Base-by-base conservation (phyloP, 805 yeast species). In the Saccharomyces mikatae region DNA sequence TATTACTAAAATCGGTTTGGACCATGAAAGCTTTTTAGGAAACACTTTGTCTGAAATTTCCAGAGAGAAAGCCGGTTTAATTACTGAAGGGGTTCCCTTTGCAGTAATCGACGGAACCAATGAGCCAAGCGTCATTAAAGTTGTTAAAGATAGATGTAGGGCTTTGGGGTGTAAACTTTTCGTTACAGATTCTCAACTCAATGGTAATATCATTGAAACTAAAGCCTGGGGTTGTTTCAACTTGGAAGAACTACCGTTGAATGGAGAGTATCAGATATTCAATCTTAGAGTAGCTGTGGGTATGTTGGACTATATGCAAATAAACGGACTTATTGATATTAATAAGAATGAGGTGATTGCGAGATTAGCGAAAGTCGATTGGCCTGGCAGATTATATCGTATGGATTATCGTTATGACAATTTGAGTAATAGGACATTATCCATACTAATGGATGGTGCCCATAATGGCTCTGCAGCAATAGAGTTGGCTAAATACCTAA, bases 321-420 rank as follows among this genome's bases (percentile, higher is more conserved):
- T 68, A 31, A 54, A 58, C 44, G 53, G 60, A 1, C 62, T 62
- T 1, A 30, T 64, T 1, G 52, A 61, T 21, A 61, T 83, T 6
- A 62, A 77, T 0, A 54, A 57, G 1, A 65, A 67, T 0, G 59
- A 69, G 0, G 72, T 87, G 0, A 59, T 65, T 4, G 58, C 63
- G 6, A 96, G 97, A 0, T 69, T 91, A 0, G 50, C 62, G 1
- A 52, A 60, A 0, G 84, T 90, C 0, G 58, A 60, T 6, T 91
- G 98, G 98, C 96, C 96, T 0, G 99, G 97, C 0, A 73, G 99
- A 56, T 71, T 94, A 52, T 96, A 94, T 62, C 56, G 65, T 29
- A 28, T 80, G n/a, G 56, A 69, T 3, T 61, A 76, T 14, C 58
- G 63, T 6, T 60, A 65, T 13, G 54, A 63, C 1, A 50, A 70